phyloP scores from a whole-genome alignment of 1,284 basidiomycete genomes.

The Ustilago xerochloae region DNA sequence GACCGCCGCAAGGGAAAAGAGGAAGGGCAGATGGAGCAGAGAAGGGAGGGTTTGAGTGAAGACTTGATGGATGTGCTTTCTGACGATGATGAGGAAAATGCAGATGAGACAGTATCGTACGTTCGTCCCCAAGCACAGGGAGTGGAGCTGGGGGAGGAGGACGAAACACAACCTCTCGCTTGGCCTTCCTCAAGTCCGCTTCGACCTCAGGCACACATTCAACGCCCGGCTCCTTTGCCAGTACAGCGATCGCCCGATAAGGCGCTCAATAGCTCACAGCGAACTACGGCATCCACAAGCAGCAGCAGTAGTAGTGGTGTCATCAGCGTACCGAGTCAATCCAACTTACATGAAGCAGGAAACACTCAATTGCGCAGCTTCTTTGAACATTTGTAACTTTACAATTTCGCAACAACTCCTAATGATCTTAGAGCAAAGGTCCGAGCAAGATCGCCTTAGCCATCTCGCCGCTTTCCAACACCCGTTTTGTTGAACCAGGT shows the following conservation, averaged over 20 bases:
- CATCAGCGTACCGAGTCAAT: constrained; percentile 18
- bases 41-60: constrained; percentile 10
- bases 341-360: constrained; percentile 1
- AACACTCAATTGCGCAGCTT: constrained; percentile 18
- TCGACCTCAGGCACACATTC: not conserved
- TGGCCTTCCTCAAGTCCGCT: constrained; percentile 12
- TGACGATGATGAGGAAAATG: constrained; percentile 18
- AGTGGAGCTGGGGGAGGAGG: not conserved
- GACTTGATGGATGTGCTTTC: constrained; percentile 29
- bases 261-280: constrained; percentile 4
- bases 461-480: constrained; percentile 6
- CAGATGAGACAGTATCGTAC: too few species aligned
- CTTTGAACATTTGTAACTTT: constrained; percentile 14
- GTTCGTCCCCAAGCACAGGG: not conserved
- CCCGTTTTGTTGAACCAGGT: not conserved
- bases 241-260: not conserved
- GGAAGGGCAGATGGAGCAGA: not conserved
- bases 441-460: constrained; percentile 50
- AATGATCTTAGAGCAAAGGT: not conserved
- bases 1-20: not conserved
- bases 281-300: not conserved
- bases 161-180: constrained; percentile 32
- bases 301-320: constrained; percentile 4
- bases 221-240: not conserved
- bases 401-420: not conserved